Percentiles rank a stretch among this genome's conserved stretches.
phyloP scores from a whole-genome alignment of 1,284 basidiomycete genomes.

The Cutaneotrichosporon cutaneum region DNA sequence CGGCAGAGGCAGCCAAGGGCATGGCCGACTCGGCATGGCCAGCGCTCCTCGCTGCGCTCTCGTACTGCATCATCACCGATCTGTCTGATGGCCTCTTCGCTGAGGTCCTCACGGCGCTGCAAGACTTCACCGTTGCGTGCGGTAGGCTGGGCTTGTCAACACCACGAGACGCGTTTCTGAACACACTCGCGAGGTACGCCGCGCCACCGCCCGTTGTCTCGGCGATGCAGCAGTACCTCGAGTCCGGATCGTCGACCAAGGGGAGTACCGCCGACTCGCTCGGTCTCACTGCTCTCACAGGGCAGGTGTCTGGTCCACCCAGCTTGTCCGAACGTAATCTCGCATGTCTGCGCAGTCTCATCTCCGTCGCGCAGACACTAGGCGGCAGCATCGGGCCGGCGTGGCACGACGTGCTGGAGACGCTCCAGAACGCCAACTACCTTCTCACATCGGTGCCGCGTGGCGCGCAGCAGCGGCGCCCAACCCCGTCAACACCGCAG shows the following conservation, averaged over 20 bases:
- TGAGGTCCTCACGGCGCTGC: slow-evolving; percentile 70
- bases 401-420: slow-evolving; percentile 89
- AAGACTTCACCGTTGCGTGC: slow-evolving; percentile 80
- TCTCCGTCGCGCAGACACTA: slow-evolving; percentile 75
- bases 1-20: slow-evolving; percentile 59
- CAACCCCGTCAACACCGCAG: slow-evolving; percentile 9
- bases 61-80: slow-evolving; percentile 84
- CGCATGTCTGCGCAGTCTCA: slow-evolving; percentile 79
- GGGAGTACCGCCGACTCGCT: slow-evolving; percentile 66
- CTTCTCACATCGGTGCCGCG: slow-evolving; percentile 61
- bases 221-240: slow-evolving; percentile 69
- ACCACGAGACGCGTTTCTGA: slow-evolving; percentile 90
- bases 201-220: slow-evolving; percentile 84
- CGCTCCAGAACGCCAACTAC: slow-evolving; percentile 87
- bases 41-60: slow-evolving; percentile 79
- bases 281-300: slow-evolving; percentile 56
- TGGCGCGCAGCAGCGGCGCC: slow-evolving; percentile 6
- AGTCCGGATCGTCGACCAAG: slow-evolving; percentile 46
- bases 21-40: slow-evolving; percentile 89
- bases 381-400: slow-evolving; percentile 78
- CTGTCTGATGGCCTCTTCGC: slow-evolving; percentile 69
- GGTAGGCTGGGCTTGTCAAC: slow-evolving; percentile 82
- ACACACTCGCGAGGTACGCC: slow-evolving; percentile 78
- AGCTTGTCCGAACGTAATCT: slow-evolving; percentile 83
- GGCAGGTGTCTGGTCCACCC: slow-evolving; percentile 58